Conservation (phyloP, 2,329 filamentous ascomycete species). For the Xenosphaeropsis pyriputrescens region DNA sequence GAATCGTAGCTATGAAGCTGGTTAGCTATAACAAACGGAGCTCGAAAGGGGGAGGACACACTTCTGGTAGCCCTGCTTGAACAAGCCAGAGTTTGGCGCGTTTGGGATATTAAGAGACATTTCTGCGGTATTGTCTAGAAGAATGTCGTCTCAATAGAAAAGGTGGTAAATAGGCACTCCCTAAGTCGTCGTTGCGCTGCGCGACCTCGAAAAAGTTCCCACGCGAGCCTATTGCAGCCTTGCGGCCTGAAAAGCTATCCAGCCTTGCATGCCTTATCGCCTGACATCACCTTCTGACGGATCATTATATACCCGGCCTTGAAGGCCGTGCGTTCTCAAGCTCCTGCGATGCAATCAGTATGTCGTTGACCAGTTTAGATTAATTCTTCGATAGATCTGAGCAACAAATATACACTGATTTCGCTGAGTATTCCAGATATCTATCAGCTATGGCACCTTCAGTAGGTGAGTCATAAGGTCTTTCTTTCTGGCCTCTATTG, state of each 20-base stretch:
- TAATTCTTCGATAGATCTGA: no score
- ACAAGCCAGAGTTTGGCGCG: conserved; percentile 80
- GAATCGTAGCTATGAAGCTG: conserved; percentile 67
- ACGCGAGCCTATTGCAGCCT: conserved; percentile 1
- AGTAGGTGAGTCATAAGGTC: conserved; percentile 8
- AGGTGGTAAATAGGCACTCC: no score
- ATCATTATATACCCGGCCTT: no score
- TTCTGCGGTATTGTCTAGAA: conserved; percentile 4
- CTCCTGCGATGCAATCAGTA: no score
- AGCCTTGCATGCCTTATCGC: no score
- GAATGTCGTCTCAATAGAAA: not conserved
- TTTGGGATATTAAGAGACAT: conserved; percentile 97
- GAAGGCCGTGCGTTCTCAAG: no score
- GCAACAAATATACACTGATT: no score
- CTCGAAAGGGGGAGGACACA: conserved; percentile 28
- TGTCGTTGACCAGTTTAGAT: no score
- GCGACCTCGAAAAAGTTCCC: conserved; percentile 2
- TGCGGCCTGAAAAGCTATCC: not conserved
- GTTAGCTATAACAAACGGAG: conserved; percentile 15
- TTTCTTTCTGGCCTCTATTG: not conserved
- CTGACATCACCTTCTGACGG: no score
- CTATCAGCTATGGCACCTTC: conserved; percentile 10
- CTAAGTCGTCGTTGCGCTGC: not conserved
- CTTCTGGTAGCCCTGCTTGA: conserved; percentile 94
- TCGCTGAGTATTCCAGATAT: not conserved